Percentiles rank a stretch among this genome's conserved stretches.
Conservation (phyloP, 805 yeast species). For the Kazachstania africana region DNA sequence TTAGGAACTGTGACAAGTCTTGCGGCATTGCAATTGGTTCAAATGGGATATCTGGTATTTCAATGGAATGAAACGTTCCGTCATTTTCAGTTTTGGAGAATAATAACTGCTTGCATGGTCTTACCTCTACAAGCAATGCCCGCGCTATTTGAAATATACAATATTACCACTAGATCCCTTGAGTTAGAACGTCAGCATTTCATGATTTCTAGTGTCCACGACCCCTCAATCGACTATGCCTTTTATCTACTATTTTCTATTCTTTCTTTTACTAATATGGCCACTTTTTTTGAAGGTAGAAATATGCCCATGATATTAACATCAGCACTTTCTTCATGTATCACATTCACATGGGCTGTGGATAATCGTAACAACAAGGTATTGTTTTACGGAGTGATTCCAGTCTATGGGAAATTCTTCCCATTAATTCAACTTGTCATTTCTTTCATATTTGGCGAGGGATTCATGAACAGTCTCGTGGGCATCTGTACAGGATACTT, state of each 20-base stretch:
- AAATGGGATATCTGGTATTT: slow-evolving; percentile 12
- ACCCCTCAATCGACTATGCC: slow-evolving; percentile 13
- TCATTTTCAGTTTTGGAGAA: slow-evolving; percentile 21
- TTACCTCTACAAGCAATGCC: slow-evolving; percentile 16
- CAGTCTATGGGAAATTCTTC: slow-evolving; percentile 43
- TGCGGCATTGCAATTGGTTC: slow-evolving; percentile 25
- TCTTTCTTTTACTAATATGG: slow-evolving; percentile 4
- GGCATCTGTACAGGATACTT: slow-evolving; percentile 49
- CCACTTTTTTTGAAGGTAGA: slow-evolving; percentile 6
- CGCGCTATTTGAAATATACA: slow-evolving; percentile 18
- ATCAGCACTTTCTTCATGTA: slow-evolving; percentile 18
- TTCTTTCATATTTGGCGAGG: slow-evolving; percentile 34
- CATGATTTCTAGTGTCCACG: slow-evolving; percentile 7
- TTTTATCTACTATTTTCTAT: slow-evolving; percentile 18
- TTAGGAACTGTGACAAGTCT: slow-evolving; percentile 35
- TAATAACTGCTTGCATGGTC: slow-evolving; percentile 18
- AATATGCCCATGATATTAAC: slow-evolving; percentile 10
- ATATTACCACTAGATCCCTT: slow-evolving; percentile 17
- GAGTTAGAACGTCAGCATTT: slow-evolving; percentile 17
- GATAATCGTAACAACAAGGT: slow-evolving; percentile 41
- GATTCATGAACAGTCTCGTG: slow-evolving; percentile 30
- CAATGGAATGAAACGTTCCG: slow-evolving; percentile 9
- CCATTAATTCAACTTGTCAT: slow-evolving; percentile 29
- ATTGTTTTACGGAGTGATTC: slow-evolving; percentile 42
- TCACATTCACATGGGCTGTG: slow-evolving; percentile 54